A percentile compares a stretch with the other conserved stretches of the same genome.
phyloP scores from a whole-genome alignment of 441 rosid species.

The Gossypium trilobum region DNA sequence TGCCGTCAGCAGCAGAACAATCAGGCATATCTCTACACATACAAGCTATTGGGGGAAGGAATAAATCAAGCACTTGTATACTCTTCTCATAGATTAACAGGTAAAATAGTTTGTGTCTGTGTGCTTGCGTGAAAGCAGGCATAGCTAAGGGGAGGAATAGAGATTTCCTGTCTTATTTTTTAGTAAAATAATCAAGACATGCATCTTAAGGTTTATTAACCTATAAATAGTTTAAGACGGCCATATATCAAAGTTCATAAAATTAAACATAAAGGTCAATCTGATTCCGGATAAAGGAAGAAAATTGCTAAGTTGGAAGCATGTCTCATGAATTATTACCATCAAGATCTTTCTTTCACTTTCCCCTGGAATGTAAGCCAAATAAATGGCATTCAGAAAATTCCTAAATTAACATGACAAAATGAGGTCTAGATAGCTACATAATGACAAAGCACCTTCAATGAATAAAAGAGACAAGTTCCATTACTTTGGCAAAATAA shows the following conservation, averaged over 20 bases:
- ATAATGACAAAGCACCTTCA: not conserved
- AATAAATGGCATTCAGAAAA: not conserved
- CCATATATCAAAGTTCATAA: not conserved
- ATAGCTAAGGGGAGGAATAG: not conserved
- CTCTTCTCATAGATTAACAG: not conserved
- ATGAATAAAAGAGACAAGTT: constrained; percentile 8
- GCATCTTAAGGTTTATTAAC: not conserved
- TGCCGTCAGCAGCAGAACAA: no score
- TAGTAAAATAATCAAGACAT: not conserved
- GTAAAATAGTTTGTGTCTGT: not conserved
- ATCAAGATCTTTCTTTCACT: not conserved
- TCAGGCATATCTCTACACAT: not conserved
- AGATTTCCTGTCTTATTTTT: not conserved
- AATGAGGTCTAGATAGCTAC: not conserved
- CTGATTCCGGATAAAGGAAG: constrained; percentile 1
- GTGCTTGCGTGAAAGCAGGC: not conserved
- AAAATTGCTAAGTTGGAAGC: not conserved
- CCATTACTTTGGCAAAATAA: constrained; percentile 71
- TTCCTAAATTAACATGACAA: not conserved
- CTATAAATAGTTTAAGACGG: not conserved
- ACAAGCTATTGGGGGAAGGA: not conserved
- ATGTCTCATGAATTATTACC: not conserved
- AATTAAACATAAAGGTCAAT: not conserved
- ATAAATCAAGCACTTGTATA: not conserved
- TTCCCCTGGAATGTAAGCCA: not conserved